Percentiles rank a stretch among this genome's conserved stretches.
These are phyloP conservation scores for Musa beccarii DNA, from an alignment of 176 grass and related monocot species.

Conservation along the genomic window DNA sequence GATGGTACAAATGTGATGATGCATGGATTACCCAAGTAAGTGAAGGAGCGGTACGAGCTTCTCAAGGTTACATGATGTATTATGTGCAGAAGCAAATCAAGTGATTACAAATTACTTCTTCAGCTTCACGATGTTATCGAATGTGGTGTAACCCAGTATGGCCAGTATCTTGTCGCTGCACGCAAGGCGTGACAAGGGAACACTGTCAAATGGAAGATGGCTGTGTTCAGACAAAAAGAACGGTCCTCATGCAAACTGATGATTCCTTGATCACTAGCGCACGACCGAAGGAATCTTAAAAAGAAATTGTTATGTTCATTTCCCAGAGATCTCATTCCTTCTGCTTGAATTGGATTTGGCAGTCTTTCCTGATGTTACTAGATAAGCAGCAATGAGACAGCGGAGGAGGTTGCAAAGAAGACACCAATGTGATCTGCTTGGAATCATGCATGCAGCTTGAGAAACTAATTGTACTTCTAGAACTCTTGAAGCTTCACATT, in stretches of 20 bases:
- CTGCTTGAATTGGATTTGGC: background rate
- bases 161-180: background rate
- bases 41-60: conserved; percentile 17
- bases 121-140: background rate
- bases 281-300: background rate
- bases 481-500: background rate
- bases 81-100: conserved; percentile 24
- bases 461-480: background rate
- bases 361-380: background rate
- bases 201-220: background rate
- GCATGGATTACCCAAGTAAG: conserved; percentile 21
- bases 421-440: background rate
- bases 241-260: background rate
- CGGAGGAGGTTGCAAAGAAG: background rate
- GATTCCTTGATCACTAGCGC: background rate
- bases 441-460: background rate
- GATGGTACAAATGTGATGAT: conserved; percentile 27
- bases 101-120: background rate
- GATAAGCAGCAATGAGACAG: background rate
- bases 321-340: background rate
- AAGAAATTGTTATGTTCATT: background rate
- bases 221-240: background rate
- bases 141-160: background rate
- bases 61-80: conserved; percentile 24
- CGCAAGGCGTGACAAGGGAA: background rate